Evolutionary conservation across 768 basidiomycete species (phyloP), one percentile per base, ranked within the genome.

Genomic region (Trametes elegans): DNA sequence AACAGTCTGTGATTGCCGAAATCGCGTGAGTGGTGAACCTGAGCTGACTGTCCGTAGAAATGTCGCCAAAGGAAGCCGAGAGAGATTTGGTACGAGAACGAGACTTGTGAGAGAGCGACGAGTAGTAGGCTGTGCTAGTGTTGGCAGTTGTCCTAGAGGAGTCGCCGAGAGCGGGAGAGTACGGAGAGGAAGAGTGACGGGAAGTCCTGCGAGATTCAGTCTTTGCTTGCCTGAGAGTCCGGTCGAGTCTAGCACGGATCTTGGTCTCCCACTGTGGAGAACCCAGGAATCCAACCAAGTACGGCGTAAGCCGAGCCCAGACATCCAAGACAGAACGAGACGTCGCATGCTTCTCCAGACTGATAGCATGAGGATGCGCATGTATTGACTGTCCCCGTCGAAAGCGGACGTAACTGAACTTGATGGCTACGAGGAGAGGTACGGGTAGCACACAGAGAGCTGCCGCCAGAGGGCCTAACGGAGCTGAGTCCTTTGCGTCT

Each of bases 231-330:
- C 52, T 24, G 7, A 57, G 40, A 19, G 53, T 49, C 23, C 38
- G 58, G 45, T 62, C 52, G 0, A 57, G 34, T 11, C 62, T 62
- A 7, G 55, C 52, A 11, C 49, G 28, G 18, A 64, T 63, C n/a
- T 51, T 59, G 13, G 64, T 64, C 45, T 67, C 66, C 66, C 66
- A 67, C 3, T 52, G 47, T 2, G 66, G 66, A 3, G 66, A 67
- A 42, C 66, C 66, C 16, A 65, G 51, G 14, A 50, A 59, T 23
- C 66, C 66, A n/a, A 65, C 63, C 16, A 65, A 49, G 42, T 65
- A 67, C 3, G 62, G 62, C 9, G 49, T 48, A 16, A 49, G 18
- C 18, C 29, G 11, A 27, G 21, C 18, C 3, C n/a, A 32, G 39
- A 31, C 2, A 21, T 9, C 2, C 26, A 7, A 39, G 34, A 16